Base-by-base conservation (phyloP, 2,329 filamentous ascomycete species). In the Hypoxylon sp. region DNA sequence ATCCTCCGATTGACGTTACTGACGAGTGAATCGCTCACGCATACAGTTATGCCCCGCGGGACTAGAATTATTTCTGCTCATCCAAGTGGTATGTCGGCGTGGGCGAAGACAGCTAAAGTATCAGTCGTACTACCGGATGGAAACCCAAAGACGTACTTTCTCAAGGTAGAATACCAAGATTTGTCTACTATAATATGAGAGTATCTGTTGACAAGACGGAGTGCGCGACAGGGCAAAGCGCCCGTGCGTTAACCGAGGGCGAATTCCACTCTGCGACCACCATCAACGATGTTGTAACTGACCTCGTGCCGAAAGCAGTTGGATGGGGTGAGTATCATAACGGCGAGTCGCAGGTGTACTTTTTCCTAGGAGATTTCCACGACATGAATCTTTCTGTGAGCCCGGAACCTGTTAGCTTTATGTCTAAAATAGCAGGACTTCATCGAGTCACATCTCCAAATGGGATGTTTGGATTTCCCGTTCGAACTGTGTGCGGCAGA, bases 31-130 rank as follows among this genome's bases (percentile, higher is more conserved):
- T 27, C 39, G 5, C 44, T 42, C n/a, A 19, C 29, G 15, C 8
- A 10, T 19, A 19, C 21, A 75, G 73, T 67, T 13, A 57, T 75
- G 56, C 73, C 73, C 19, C 32, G 35, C 11, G 68, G 59, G 11
- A 65, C 64, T 5, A 65, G 47, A 24, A 27, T 72, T 10, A 29
- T 68, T 19, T 68, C 67, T 24, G 67, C 67, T 10, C 46, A 64
- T 13, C 48, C 54, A n/a, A 64, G 32, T n/a, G 70, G 67, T 8
- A 52, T 67, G 29, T 72, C 70, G 24, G 42, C 65, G 1, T 72
- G 70, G 70, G 52, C 70, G 10, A 62, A 60, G 31, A 72, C 63
- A 19, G 67, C 64, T 2, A 72, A 68, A 46, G 51, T 72, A 13
- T 46, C 37, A 10, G 55, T 44, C 13, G 19, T 64, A 19, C 27